Conservation (phyloP, 176 grass and related monocot species). For the Saccharum officinarum region DNA sequence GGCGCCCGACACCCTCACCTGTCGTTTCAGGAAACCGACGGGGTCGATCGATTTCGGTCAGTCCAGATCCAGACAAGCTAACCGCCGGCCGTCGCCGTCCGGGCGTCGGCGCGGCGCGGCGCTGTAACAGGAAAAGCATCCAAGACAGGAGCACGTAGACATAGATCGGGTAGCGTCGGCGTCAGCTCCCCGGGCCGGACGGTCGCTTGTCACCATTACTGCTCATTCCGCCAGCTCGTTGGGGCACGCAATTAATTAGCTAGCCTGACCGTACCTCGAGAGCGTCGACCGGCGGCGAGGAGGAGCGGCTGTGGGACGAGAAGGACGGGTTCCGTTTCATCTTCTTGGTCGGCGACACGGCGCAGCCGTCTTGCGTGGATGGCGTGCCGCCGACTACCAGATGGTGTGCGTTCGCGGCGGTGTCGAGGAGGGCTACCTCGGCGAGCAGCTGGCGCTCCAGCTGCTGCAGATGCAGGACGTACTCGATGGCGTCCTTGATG, state of each 20-base stretch:
- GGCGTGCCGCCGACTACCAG: not conserved
- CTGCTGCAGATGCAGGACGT: conserved; percentile 59
- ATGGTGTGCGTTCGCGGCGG: not conserved
- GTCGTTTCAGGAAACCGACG: not conserved
- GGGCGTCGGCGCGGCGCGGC: too few relatives aligned
- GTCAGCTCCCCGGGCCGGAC: not conserved
- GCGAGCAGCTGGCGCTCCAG: conserved; percentile 37
- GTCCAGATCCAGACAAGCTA: not conserved
- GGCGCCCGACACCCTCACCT: conserved; percentile 46
- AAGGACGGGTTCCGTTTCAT: not conserved
- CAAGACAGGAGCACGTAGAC: too few relatives aligned
- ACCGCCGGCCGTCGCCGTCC: not conserved
- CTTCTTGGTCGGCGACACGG: conserved; percentile 12
- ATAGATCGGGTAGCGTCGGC: too few relatives aligned
- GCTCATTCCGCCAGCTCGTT: not conserved
- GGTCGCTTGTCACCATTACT: not conserved
- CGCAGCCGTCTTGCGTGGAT: not conserved
- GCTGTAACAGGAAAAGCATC: too few relatives aligned
- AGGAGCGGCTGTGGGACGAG: not conserved
- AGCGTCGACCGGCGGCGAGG: conserved; percentile 38
- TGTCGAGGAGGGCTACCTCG: conserved; percentile 46
- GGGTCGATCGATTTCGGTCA: not conserved
- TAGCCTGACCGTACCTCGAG: conserved; percentile 27
- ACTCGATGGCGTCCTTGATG: conserved; percentile 64
- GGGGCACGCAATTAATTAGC: not conserved